Evolutionary conservation across 257 asterid genomes (phyloP), one percentile per base, ranked within the genome.

Genomic region (Forsythia suspensa): DNA sequence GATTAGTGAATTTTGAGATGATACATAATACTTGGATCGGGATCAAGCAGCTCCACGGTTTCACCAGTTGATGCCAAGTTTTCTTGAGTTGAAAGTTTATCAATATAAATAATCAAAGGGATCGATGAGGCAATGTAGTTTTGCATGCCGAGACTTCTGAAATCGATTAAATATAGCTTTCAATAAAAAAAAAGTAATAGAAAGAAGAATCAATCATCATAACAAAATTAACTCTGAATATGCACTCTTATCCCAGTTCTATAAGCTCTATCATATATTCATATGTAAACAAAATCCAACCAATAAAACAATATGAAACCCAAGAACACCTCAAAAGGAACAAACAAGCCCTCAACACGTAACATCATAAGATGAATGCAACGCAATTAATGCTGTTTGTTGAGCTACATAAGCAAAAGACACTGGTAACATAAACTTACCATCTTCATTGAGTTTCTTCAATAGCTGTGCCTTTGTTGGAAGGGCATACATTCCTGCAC

Each of bases 401-500:
- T 76, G 51, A 83, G 40, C 8, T 24, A 42, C 20, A 38, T 38
- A 7, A 82, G 0, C 43, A 67, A 4, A 82, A 9, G 15, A 40
- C 24, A 29, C 81, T 20, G 71, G 63, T 81, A 80, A 46, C n/a
- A 69, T 34, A 65, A 74, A 87, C 95, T 87, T 76, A 92, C 98
- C 98, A 80, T 95, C 97, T 89, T 95, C 99, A 44, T 93, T 90
- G 78, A 95, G 96, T 80, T 93, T 95, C 82, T 74, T 85, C 87
- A 95, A 52, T 36, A 95, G 88, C 77, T 95, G 98, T 73, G 90
- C 85, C 79, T 88, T 94, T 4, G 97, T 89, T 20, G 99, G 99
- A 79, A 95, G 97, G 75, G 93, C 94, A 85, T 93, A 95, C 99
- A 95, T 93, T 57, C 99, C 99, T 1, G 97, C 97, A 70, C 82